These are phyloP conservation scores for Dendrobium chrysotoxum DNA, from an alignment of 106 monocot genomes.

Conservation along the genomic window DNA sequence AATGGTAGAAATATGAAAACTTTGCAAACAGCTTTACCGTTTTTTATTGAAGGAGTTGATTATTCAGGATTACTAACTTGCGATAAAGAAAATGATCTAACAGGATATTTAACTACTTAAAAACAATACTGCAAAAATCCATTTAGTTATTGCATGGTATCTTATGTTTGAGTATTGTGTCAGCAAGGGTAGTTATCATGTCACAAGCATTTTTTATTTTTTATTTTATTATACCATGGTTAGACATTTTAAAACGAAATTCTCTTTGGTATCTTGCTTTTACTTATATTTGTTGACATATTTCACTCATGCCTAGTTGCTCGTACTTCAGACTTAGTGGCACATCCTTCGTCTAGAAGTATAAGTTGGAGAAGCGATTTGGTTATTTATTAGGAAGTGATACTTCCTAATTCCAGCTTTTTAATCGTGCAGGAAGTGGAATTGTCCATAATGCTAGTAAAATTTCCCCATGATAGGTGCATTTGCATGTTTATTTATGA, in stretches of 20 bases:
- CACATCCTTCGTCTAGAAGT: neutral
- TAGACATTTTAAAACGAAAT: neutral
- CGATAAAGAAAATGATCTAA: neutral
- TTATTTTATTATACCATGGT: neutral
- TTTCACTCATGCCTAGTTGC: neutral
- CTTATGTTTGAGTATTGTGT: neutral
- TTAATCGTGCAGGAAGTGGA: neutral
- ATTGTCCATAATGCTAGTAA: neutral
- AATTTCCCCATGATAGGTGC: neutral
- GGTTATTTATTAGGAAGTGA: neutral
- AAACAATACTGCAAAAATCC: neutral
- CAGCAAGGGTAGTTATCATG: neutral
- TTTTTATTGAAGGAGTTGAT: neutral
- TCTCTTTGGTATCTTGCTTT: neutral
- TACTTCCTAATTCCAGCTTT: neutral
- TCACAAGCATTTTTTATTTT: neutral
- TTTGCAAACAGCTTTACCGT: neutral
- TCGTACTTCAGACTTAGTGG: neutral
- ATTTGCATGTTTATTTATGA: neutral
- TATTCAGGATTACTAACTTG: neutral
- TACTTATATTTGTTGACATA: neutral
- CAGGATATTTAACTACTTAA: neutral
- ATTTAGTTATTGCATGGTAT: neutral
- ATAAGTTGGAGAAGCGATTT: neutral
- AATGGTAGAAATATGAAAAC: neutral